phyloP scores from a whole-genome alignment of 352 stramenopile species.

The Pythium grandisporangium region DNA sequence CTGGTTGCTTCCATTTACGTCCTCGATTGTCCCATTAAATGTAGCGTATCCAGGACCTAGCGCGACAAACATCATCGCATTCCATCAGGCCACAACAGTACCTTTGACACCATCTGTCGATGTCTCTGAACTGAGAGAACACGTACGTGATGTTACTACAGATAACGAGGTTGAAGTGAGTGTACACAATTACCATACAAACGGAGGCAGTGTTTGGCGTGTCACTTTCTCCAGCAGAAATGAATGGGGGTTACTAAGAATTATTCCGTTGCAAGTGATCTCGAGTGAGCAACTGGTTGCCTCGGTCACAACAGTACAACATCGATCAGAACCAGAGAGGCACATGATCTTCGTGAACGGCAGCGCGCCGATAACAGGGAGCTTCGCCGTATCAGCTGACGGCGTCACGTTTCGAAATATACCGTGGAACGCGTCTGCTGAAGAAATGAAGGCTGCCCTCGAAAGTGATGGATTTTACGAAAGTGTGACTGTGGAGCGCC shows the following conservation, averaged over 20 bases:
- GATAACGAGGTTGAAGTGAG: too few relatives aligned
- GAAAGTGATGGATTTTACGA: conserved; percentile 20
- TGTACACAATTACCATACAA: too few relatives aligned
- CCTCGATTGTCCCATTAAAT: conserved; percentile 8
- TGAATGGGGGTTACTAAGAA: too few relatives aligned
- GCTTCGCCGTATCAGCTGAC: conserved; percentile 17
- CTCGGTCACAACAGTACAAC: too few relatives aligned
- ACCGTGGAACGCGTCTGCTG: conserved; percentile 17
- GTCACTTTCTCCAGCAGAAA: too few relatives aligned
- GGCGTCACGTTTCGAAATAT: conserved; percentile 9
- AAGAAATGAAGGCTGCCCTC: conserved; percentile 12
- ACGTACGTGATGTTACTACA: too few relatives aligned
- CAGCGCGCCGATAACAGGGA: conserved; percentile 20
- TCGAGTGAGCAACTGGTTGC: too few relatives aligned
- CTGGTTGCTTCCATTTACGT: conserved; percentile 13
- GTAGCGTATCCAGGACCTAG: conserved; percentile 4
- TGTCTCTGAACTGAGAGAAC: too few relatives aligned
- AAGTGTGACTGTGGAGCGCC: conserved; percentile 15
- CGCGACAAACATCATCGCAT: conserved; percentile 1
- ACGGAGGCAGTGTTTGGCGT: too few relatives aligned
- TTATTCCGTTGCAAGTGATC: too few relatives aligned
- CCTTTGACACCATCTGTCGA: conserved; percentile 3
- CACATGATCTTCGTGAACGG: conserved; percentile 30
- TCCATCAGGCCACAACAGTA: conserved; percentile 2
- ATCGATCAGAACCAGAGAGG: conserved; percentile 14